These are phyloP conservation scores for Tricholoma flavovirens DNA, from an alignment of 768 basidiomycete species.

Conservation along the genomic window DNA sequence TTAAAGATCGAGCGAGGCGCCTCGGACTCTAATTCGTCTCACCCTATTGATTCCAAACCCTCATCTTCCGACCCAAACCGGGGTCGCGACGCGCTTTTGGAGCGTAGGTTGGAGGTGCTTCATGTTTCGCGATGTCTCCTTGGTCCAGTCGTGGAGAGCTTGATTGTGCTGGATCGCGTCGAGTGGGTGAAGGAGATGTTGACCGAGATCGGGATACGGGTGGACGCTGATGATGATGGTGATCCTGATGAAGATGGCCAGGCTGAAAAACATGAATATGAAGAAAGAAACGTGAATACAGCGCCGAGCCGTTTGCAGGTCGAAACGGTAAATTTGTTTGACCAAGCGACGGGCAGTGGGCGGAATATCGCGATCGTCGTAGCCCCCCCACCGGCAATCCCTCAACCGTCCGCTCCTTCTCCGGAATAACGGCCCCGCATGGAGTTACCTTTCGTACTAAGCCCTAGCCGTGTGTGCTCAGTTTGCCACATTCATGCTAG, in stretches of 20 bases:
- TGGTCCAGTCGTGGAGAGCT: slow-evolving; percentile 66
- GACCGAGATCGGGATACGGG: slow-evolving; percentile 2
- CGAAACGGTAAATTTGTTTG: slow-evolving; percentile 60
- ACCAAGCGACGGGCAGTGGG: slow-evolving; percentile 67
- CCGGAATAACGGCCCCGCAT: no score
- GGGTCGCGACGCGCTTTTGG: background rate
- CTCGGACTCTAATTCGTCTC: background rate
- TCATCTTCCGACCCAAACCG: background rate
- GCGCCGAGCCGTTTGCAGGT: slow-evolving; percentile 14
- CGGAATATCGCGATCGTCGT: slow-evolving; percentile 64
- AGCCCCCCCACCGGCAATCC: slow-evolving; percentile 19
- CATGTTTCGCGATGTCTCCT: background rate
- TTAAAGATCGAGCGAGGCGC: background rate
- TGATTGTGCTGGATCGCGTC: slow-evolving; percentile 58
- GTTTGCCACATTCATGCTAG: no score
- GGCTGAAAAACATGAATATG: no score
- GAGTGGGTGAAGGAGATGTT: slow-evolving; percentile 48
- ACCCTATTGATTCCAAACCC: background rate
- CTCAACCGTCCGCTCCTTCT: no score
- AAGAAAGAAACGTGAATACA: no score
- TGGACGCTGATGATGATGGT: background rate
- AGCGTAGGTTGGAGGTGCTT: background rate
- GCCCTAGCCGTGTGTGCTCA: no score
- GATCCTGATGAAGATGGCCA: background rate
- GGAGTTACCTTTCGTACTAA: no score